Evolutionary conservation across 1,139 yeast genomes (phyloP).

Genomic region (Kodamaea fungicola): DNA sequence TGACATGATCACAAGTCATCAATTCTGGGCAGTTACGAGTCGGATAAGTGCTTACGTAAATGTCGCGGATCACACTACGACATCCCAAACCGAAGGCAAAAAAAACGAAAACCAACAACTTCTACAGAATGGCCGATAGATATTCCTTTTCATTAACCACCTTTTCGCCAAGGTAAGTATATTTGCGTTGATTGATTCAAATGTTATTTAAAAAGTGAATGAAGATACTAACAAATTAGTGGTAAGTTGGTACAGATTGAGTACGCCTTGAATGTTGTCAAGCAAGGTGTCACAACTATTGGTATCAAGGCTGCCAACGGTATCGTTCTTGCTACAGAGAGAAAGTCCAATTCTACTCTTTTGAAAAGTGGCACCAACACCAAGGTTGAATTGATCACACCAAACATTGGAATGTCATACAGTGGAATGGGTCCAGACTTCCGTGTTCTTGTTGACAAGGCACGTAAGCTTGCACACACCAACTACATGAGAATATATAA

Average conservation of each 20-base stretch:
- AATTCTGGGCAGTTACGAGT: too few relatives aligned
- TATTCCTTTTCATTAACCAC: conserved; percentile 96
- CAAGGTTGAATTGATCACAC: conserved; percentile 83
- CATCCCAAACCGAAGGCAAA: conserved; percentile 9
- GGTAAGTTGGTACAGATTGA: conserved; percentile 98
- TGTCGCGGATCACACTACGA: too few relatives aligned
- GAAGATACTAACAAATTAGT: conserved; percentile 32
- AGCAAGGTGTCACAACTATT: conserved; percentile 94
- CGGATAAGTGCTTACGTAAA: too few relatives aligned
- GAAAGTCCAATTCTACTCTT: conserved; percentile 78
- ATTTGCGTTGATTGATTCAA: neutral
- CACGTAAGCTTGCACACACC: conserved; percentile 90
- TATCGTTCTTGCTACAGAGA: conserved; percentile 93
- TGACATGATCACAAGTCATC: too few relatives aligned
- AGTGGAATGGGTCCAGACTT: conserved; percentile 99
- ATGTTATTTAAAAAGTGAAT: neutral
- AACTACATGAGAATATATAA: conserved; percentile 90
- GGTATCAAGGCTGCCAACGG: conserved; percentile 98
- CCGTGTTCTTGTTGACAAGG: conserved; percentile 88
- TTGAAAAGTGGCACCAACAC: conserved; percentile 71
- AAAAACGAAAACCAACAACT: conserved; percentile 6
- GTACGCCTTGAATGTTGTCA: conserved; percentile 95
- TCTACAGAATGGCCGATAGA: conserved; percentile 80
- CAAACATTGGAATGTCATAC: conserved; percentile 94
- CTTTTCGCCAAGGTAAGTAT: conserved; percentile 79